phyloP scores from a whole-genome alignment of 2,329 filamentous ascomycete species.

The Ciborinia camelliae region DNA sequence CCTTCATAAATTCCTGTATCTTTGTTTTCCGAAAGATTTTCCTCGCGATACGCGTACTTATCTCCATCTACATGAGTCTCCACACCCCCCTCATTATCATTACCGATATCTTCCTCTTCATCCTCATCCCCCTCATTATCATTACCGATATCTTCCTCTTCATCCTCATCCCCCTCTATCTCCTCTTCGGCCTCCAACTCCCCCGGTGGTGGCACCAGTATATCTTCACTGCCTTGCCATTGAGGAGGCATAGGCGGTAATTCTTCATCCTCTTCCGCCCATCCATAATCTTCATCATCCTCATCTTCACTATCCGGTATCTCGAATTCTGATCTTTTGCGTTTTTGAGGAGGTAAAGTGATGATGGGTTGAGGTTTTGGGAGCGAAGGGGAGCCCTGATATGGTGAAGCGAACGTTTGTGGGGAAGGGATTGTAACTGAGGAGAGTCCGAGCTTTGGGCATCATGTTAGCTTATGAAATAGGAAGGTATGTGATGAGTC shows the following conservation, averaged over 20 bases:
- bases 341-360: constrained; percentile 49
- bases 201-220: constrained; percentile 44
- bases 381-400: neutral
- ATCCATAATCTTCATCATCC: constrained; percentile 68
- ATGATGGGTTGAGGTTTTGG: constrained; percentile 17
- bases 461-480: constrained; percentile 15
- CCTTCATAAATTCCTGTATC: neutral
- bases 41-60: too few species aligned
- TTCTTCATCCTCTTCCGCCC: constrained; percentile 64
- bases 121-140: constrained; percentile 21
- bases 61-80: constrained; percentile 5
- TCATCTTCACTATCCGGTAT: constrained; percentile 58
- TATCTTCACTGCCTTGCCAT: constrained; percentile 65
- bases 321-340: constrained; percentile 61
- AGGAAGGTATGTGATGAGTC: neutral
- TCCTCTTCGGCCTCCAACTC: constrained; percentile 26
- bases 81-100: constrained; percentile 5
- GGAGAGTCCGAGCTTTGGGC: constrained; percentile 21
- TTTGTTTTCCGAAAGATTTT: neutral
- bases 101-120: neutral
- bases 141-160: neutral
- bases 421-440: constrained; percentile 18
- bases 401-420: constrained; percentile 12
- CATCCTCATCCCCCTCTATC: constrained; percentile 23
- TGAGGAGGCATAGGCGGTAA: constrained; percentile 57